Conservation (phyloP, 1,284 basidiomycete species). For the Irpex sp. region DNA sequence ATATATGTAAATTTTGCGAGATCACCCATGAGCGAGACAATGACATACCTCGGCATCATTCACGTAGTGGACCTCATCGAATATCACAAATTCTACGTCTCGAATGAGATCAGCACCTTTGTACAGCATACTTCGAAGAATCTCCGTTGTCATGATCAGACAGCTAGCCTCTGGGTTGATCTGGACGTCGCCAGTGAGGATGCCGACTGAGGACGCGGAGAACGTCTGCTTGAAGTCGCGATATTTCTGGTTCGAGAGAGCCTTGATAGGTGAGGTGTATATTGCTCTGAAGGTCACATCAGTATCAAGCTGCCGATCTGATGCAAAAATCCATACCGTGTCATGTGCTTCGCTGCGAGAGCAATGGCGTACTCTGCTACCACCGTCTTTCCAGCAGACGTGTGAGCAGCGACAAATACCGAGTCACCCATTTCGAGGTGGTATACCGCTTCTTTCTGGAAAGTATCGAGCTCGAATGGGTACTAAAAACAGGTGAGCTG, state of each 20-base stretch:
- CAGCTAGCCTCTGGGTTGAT: constrained; percentile 98
- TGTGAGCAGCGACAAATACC: constrained; percentile 98
- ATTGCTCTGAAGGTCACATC: constrained; percentile 64
- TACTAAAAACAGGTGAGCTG: constrained; percentile 44
- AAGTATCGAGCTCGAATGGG: constrained; percentile 83
- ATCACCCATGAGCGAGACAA: background rate
- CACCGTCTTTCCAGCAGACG: constrained; percentile 98
- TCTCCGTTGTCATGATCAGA: constrained; percentile 99
- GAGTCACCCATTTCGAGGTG: constrained; percentile 97
- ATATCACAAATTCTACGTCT: constrained; percentile 99
- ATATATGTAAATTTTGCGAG: constrained; percentile 3
- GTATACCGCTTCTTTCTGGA: constrained; percentile 98
- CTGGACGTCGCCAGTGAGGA: constrained; percentile 97
- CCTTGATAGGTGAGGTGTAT: constrained; percentile 99
- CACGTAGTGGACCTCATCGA: constrained; percentile 99
- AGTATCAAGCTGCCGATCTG: background rate
- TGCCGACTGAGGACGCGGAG: constrained; percentile 88
- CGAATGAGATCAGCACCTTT: constrained; percentile 98
- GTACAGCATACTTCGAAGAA: constrained; percentile 96
- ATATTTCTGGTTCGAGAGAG: constrained; percentile 98
- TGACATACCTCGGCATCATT: constrained; percentile 89
- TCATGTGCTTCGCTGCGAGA: constrained; percentile 97
- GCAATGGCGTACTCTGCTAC: constrained; percentile 99
- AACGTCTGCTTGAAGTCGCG: constrained; percentile 98
- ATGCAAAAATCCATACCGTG: constrained; percentile 53